phyloP scores from a whole-genome alignment of 2,329 filamentous ascomycete genomes.

The Fusarium metavorans region DNA sequence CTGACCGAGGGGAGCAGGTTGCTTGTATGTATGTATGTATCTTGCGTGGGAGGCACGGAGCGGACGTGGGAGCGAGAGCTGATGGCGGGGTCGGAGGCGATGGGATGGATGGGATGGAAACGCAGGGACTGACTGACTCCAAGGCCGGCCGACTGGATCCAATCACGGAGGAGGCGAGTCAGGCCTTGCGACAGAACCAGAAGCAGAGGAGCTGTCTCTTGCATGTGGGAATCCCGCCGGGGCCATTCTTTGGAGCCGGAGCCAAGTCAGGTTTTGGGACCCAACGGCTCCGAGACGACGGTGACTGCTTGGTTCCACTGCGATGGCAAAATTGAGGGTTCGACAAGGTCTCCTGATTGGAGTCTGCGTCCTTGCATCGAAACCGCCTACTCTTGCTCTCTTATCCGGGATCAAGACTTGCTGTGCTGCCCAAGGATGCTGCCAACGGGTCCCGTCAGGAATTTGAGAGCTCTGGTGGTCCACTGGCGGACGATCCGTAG shows the following conservation, averaged over 20 bases:
- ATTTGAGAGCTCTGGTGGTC: slow-evolving; percentile 14
- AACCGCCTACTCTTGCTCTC: neutral
- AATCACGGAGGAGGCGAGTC: slow-evolving; percentile 45
- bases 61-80: slow-evolving; percentile 28
- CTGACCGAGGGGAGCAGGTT: slow-evolving; percentile 32
- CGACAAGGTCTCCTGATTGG: slow-evolving; percentile 38
- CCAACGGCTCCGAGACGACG: slow-evolving; percentile 33
- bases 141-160: slow-evolving; percentile 40
- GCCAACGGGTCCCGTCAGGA: slow-evolving; percentile 13
- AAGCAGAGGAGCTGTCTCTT: slow-evolving; percentile 29
- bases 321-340: slow-evolving; percentile 26
- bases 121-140: slow-evolving; percentile 37
- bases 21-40: slow-evolving; percentile 8
- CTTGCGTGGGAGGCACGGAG: slow-evolving; percentile 22
- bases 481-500: slow-evolving; percentile 12
- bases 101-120: slow-evolving; percentile 24
- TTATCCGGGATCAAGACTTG: slow-evolving; percentile 27
- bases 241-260: slow-evolving; percentile 17
- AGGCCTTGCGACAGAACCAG: slow-evolving; percentile 36
- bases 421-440: slow-evolving; percentile 14
- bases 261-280: slow-evolving; percentile 19
- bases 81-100: slow-evolving; percentile 41
- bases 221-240: slow-evolving; percentile 41
- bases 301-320: slow-evolving; percentile 43
- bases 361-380: slow-evolving; percentile 19